Evolutionary conservation across 2,329 filamentous ascomycete genomes (phyloP).

Genomic region (Arthrobotrys sinensis): DNA sequence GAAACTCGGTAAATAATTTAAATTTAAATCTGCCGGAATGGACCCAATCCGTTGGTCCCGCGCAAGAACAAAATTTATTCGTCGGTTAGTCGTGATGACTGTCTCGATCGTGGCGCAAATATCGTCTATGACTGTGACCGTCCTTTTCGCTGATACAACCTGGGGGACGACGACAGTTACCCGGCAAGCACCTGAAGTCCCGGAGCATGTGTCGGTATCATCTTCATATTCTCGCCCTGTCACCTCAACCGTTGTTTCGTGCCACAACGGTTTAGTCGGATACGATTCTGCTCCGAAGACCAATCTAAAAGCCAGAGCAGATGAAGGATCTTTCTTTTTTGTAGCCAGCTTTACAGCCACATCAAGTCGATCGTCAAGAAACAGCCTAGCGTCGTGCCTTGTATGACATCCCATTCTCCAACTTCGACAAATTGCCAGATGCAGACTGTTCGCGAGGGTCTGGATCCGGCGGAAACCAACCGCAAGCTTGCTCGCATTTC

Average conservation of each 20-base stretch:
- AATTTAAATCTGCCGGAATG: slow-evolving; percentile 21
- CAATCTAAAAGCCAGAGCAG: slow-evolving; percentile 37
- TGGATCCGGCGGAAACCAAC: slow-evolving; percentile 36
- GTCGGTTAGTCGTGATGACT: slow-evolving; percentile 10
- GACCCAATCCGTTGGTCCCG: slow-evolving; percentile 35
- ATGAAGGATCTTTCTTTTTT: background rate
- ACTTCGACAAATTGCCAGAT: slow-evolving; percentile 44
- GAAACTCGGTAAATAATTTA: slow-evolving; percentile 13
- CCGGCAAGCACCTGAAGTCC: slow-evolving; percentile 26
- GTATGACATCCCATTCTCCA: slow-evolving; percentile 47
- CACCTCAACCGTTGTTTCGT: slow-evolving; percentile 45
- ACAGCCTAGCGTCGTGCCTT: slow-evolving; percentile 47
- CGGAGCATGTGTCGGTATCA: background rate
- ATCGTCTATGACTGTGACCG: slow-evolving; percentile 42
- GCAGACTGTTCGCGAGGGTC: slow-evolving; percentile 42
- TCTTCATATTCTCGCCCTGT: slow-evolving; percentile 26
- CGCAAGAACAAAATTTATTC: slow-evolving; percentile 34
- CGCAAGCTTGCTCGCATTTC: slow-evolving; percentile 48
- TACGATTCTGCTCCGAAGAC: slow-evolving; percentile 41
- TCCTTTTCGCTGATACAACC: background rate
- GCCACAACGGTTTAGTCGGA: slow-evolving; percentile 34
- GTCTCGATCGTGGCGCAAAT: slow-evolving; percentile 35
- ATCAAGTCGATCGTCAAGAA: slow-evolving; percentile 43
- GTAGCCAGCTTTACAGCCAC: background rate
- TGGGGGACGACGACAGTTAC: slow-evolving; percentile 37